Conservation (phyloP, 2,329 filamentous ascomycete species). For the Coniosporium tulheliwenetii region DNA sequence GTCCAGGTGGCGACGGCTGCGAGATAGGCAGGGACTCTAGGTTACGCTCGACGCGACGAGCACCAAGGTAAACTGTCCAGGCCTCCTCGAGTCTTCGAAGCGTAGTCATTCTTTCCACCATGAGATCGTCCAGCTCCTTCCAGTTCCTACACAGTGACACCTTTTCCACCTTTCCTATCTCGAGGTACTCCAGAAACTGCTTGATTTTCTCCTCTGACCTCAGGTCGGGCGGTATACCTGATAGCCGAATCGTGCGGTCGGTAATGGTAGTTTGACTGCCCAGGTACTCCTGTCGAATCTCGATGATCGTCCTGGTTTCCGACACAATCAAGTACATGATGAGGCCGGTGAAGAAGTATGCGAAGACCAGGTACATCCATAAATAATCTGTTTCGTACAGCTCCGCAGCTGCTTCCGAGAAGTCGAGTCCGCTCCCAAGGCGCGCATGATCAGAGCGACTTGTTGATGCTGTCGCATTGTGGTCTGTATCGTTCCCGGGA, state of each 20-base stretch:
- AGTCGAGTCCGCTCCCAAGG: neutral
- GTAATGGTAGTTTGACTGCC: conserved; percentile 92
- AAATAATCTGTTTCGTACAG: conserved; percentile 40
- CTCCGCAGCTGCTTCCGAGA: neutral
- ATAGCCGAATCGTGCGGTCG: conserved; percentile 81
- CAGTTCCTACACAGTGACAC: conserved; percentile 80
- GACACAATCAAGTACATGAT: conserved; percentile 70
- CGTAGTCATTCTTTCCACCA: conserved; percentile 48
- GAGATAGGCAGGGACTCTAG: conserved; percentile 33
- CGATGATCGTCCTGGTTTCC: conserved; percentile 74
- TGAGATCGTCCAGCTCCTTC: conserved; percentile 61
- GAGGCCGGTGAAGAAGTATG: conserved; percentile 76
- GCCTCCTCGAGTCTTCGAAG: conserved; percentile 65
- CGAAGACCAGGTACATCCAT: conserved; percentile 90
- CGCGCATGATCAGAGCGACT: neutral
- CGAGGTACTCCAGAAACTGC: conserved; percentile 69
- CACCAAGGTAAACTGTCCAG: conserved; percentile 64
- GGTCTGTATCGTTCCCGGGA: conserved; percentile 8
- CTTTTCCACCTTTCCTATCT: conserved; percentile 78
- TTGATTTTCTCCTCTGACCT: conserved; percentile 73
- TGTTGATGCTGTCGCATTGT: conserved; percentile 4
- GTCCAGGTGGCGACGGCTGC: conserved; percentile 25
- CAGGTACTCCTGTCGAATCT: conserved; percentile 75
- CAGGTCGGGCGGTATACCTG: conserved; percentile 68
- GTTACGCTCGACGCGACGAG: conserved; percentile 32